Evolutionary conservation across 2,329 filamentous ascomycete species (phyloP).

Genomic region (Diaporthe sp.): DNA sequence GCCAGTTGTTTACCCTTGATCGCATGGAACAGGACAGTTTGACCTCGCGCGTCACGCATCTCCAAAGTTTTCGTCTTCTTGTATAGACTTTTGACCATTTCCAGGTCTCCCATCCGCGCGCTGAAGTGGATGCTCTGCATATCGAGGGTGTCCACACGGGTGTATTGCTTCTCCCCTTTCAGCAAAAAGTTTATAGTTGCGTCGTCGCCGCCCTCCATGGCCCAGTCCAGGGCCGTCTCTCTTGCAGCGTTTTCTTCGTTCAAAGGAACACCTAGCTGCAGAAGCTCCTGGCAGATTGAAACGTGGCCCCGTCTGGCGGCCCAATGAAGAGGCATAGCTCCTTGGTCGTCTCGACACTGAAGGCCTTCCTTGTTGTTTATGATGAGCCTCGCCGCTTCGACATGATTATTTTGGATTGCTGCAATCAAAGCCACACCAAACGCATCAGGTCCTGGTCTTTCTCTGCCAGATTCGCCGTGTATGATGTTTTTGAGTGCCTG

Average conservation of each 20-base stretch:
- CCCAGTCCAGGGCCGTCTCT: neutral
- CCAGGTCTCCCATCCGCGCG: conserved; percentile 1
- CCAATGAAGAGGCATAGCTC: neutral
- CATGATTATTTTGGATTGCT: neutral
- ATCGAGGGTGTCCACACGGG: conserved; percentile 1
- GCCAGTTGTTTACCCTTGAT: neutral
- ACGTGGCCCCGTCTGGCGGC: neutral
- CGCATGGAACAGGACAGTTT: conserved; percentile 5
- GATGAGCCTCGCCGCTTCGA: neutral
- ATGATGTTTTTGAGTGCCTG: neutral
- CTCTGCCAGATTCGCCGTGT: neutral
- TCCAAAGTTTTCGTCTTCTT: conserved; percentile 1
- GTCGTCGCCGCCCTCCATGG: neutral
- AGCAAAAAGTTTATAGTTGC: neutral
- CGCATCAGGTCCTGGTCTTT: neutral
- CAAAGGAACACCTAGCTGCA: neutral
- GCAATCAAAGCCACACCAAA: neutral
- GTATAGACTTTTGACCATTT: neutral
- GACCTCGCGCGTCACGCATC: conserved; percentile 2
- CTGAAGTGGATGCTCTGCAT: conserved; percentile 3
- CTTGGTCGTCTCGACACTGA: neutral
- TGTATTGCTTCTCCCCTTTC: neutral
- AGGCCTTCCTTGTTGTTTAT: neutral
- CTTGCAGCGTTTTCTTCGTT: neutral
- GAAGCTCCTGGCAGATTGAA: neutral